Evolutionary conservation across 257 asterid genomes (phyloP).

Genomic region (Vinca minor): DNA sequence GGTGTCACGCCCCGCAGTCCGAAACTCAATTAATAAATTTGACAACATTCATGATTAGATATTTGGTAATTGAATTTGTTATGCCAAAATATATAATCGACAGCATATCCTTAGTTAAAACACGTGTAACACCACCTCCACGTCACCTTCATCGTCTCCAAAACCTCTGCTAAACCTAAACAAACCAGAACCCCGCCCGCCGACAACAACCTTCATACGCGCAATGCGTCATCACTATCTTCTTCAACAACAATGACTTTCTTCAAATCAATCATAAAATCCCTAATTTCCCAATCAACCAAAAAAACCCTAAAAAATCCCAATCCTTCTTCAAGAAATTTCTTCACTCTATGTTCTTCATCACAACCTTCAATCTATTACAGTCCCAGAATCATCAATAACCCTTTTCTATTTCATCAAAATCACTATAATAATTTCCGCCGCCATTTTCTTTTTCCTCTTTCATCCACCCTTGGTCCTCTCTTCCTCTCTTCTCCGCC

Average conservation of each 20-base stretch:
- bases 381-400: conserved; percentile 21
- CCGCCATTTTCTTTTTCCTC: conserved; percentile 39
- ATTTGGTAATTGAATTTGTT: too few relatives aligned
- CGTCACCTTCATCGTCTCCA: neutral
- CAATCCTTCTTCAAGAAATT: conserved; percentile 23
- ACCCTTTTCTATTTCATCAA: conserved; percentile 23
- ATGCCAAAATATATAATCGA: too few relatives aligned
- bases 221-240: conserved; percentile 22
- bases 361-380: conserved; percentile 9
- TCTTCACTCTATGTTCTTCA: conserved; percentile 34
- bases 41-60: too few relatives aligned
- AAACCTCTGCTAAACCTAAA: conserved; percentile 7
- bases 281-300: conserved; percentile 48
- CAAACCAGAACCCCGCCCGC: conserved; percentile 19
- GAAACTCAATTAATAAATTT: too few relatives aligned
- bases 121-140: conserved; percentile 25
- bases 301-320: conserved; percentile 14
- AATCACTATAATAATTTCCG: conserved; percentile 50
- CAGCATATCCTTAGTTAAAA: neutral
- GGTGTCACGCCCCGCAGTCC: too few relatives aligned
- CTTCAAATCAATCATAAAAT: conserved; percentile 55
- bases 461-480: conserved; percentile 35
- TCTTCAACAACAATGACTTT: conserved; percentile 45
- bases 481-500: conserved; percentile 76
- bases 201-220: neutral